phyloP scores from a whole-genome alignment of 1,139 yeast genomes.

The Lodderomyces beijingensis region DNA sequence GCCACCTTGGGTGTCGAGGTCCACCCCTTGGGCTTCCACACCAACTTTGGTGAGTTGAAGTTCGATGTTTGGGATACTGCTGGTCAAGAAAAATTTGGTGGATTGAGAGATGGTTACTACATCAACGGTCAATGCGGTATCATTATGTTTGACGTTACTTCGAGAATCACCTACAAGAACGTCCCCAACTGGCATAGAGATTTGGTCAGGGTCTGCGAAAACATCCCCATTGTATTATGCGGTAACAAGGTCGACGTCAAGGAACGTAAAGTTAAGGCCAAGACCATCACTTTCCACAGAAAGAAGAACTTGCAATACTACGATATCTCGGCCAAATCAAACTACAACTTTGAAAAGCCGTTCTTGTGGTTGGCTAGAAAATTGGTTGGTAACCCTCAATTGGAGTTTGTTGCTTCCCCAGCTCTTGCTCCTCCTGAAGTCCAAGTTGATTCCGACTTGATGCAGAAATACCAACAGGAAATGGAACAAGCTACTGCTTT shows the following conservation, averaged over 20 bases:
- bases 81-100: slow-evolving; percentile 99
- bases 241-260: slow-evolving; percentile 99
- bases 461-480: slow-evolving; percentile 98
- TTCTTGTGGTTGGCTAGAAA: slow-evolving; percentile 99
- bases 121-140: slow-evolving; percentile 99
- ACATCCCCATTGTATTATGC: slow-evolving; percentile 97
- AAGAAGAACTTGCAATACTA: slow-evolving; percentile 99
- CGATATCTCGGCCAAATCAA: slow-evolving; percentile 99
- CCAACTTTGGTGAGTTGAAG: slow-evolving; percentile 97
- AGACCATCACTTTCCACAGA: slow-evolving; percentile 99
- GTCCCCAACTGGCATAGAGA: slow-evolving; percentile 99
- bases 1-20: slow-evolving; percentile 99
- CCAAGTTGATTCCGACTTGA: slow-evolving; percentile 89
- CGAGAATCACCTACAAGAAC: slow-evolving; percentile 98
- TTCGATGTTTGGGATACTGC: slow-evolving; percentile 99
- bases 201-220: slow-evolving; percentile 98
- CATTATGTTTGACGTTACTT: slow-evolving; percentile 99
- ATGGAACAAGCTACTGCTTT: slow-evolving; percentile 99
- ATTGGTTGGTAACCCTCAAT: slow-evolving; percentile 95
- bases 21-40: slow-evolving; percentile 96
- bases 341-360: slow-evolving; percentile 99
- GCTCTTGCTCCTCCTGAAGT: slow-evolving; percentile 99
- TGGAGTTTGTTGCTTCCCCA: slow-evolving; percentile 98
- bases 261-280: slow-evolving; percentile 99
- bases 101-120: slow-evolving; percentile 98